Percentiles rank a stretch among this genome's conserved stretches.
Evolutionary conservation across 371 early-diverging fungal genomes (phyloP).

Genomic region (Syncephalastrum contaminatum): DNA sequence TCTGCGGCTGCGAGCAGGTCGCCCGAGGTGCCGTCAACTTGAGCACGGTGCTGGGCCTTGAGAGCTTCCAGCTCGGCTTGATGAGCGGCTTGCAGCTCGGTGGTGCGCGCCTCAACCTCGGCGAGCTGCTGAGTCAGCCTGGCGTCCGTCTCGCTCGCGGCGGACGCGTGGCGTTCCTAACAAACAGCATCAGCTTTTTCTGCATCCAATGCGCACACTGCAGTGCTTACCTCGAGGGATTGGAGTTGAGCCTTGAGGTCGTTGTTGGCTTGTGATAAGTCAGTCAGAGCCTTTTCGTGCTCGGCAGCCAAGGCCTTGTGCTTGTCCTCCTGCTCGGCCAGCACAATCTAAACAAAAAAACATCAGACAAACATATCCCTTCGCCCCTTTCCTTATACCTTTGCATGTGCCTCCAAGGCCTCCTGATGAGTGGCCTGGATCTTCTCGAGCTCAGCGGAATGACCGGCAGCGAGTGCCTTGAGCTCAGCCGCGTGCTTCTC

Average conservation of each 20-base stretch:
- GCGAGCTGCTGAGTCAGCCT: too few relatives aligned
- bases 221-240: too few relatives aligned
- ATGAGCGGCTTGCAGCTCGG: too few relatives aligned
- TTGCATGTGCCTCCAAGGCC: not conserved
- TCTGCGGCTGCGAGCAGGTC: slow-evolving; percentile 1
- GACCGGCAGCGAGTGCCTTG: slow-evolving; percentile 3
- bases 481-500: slow-evolving; percentile 9
- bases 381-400: not conserved
- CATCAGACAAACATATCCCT: too few relatives aligned
- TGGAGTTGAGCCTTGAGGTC: too few relatives aligned
- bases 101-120: too few relatives aligned
- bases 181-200: too few relatives aligned
- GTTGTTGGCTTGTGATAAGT: not conserved
- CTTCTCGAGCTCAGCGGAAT: slow-evolving; percentile 1
- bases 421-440: not conserved
- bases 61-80: not conserved
- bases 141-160: too few relatives aligned
- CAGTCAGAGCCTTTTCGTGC: slow-evolving; percentile 3
- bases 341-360: not conserved
- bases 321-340: slow-evolving; percentile 3
- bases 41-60: not conserved
- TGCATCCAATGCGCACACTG: too few relatives aligned
- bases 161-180: too few relatives aligned
- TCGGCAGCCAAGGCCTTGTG: slow-evolving; percentile 2
- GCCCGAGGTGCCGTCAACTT: slow-evolving; percentile 7